Percentiles rank a stretch among this genome's conserved stretches.
Conservation (phyloP, 768 basidiomycete genomes). For the Xerocomellus chrysenteron region DNA sequence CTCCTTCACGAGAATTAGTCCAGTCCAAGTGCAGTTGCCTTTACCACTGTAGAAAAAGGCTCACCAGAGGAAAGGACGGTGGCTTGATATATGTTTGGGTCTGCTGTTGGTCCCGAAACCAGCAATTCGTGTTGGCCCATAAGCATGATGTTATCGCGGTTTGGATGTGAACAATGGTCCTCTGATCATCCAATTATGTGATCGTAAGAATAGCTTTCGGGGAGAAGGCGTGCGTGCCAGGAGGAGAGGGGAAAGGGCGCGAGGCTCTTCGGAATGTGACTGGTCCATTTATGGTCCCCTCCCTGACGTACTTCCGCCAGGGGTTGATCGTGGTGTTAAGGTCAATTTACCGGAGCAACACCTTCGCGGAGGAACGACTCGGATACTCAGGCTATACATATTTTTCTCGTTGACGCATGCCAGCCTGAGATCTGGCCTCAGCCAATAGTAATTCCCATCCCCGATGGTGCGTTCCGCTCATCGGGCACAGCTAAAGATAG, state of each 20-base stretch:
- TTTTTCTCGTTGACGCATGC: background rate
- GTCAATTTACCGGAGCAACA: too few species aligned
- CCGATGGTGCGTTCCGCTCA: too few species aligned
- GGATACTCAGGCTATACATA: background rate
- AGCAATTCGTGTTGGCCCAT: background rate
- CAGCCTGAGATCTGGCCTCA: background rate
- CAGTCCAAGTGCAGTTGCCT: background rate
- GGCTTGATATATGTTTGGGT: slow-evolving; percentile 1
- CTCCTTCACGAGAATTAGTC: slow-evolving; percentile 8
- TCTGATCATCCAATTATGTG: background rate
- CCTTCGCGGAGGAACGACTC: background rate
- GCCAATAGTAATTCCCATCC: too few species aligned
- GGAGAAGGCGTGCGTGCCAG: background rate
- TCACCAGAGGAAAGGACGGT: slow-evolving; percentile 10
- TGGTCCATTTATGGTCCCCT: background rate
- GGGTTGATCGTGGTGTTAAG: background rate
- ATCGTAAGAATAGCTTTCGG: background rate
- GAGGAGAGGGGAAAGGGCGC: background rate
- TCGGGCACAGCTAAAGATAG: too few species aligned
- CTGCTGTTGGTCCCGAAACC: background rate
- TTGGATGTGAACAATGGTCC: background rate
- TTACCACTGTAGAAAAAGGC: background rate
- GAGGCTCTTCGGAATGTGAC: too few species aligned
- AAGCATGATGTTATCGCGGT: slow-evolving; percentile 1
- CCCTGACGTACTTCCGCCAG: background rate